Conservation (phyloP, 2,329 filamentous ascomycete genomes). For the Clathrospora elynae region DNA sequence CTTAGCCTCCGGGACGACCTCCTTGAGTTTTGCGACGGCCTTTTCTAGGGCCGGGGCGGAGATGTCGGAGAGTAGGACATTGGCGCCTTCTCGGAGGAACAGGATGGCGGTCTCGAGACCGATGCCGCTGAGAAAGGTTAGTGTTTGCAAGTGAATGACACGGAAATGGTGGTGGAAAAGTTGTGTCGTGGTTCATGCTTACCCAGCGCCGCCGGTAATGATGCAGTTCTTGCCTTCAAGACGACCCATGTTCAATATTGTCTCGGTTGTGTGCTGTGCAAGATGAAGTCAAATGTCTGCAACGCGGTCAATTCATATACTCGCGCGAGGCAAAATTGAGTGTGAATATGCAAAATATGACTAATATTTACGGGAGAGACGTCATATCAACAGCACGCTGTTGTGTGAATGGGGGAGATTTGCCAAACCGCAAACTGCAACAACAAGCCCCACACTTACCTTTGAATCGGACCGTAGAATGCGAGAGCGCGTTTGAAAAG, state of each 20-base stretch:
- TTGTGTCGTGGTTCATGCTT: constrained; percentile 46
- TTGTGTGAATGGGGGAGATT: constrained; percentile 20
- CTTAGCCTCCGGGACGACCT: constrained; percentile 65
- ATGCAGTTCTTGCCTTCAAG: constrained; percentile 71
- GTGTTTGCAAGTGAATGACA: constrained; percentile 6
- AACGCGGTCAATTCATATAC: constrained; percentile 14
- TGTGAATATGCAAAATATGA: constrained; percentile 32
- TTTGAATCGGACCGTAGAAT: constrained; percentile 7
- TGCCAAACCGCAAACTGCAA: constrained; percentile 13
- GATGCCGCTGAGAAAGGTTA: constrained; percentile 69
- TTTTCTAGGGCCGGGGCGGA: constrained; percentile 77
- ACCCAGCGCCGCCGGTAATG: constrained; percentile 87
- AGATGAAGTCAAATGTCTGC: constrained; percentile 10
- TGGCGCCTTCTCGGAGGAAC: constrained; percentile 86
- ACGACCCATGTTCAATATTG: constrained; percentile 52
- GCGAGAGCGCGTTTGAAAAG: constrained; percentile 8
- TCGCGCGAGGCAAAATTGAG: constrained; percentile 28
- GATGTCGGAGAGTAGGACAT: constrained; percentile 83
- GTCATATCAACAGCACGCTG: constrained; percentile 22
- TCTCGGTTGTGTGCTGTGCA: constrained; percentile 8
- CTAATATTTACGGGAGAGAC: constrained; percentile 35
- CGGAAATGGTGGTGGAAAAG: constrained; percentile 2
- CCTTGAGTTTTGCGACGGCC: constrained; percentile 74
- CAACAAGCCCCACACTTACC: constrained; percentile 14
- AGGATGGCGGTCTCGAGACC: constrained; percentile 90